These are phyloP conservation scores for Lentinula boryana DNA, from an alignment of 768 basidiomycete species.

Conservation along the genomic window DNA sequence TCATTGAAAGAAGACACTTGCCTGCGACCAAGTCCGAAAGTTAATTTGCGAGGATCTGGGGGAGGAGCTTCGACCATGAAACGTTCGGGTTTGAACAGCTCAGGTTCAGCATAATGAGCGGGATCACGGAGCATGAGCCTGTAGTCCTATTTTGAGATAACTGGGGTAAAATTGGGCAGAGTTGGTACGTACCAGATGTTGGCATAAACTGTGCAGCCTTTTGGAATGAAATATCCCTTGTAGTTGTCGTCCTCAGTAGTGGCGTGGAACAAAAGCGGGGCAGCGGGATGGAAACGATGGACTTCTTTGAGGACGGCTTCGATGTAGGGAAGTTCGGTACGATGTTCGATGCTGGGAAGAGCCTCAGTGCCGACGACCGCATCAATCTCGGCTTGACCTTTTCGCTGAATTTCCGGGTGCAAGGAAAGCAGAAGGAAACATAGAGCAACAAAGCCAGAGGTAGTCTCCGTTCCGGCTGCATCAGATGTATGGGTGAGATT, in stretches of 20 bases:
- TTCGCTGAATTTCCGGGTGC: slow-evolving; percentile 12
- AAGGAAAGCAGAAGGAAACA: slow-evolving; percentile 8
- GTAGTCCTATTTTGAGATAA: background rate
- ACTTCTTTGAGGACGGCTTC: slow-evolving; percentile 12
- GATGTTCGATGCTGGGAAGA: slow-evolving; percentile 13
- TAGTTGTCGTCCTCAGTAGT: slow-evolving; percentile 25
- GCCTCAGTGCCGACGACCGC: slow-evolving; percentile 12
- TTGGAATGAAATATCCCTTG: slow-evolving; percentile 31
- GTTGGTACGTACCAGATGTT: slow-evolving; percentile 13
- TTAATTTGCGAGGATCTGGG: slow-evolving; percentile 3
- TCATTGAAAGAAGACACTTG: background rate
- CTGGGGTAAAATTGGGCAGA: too few relatives aligned
- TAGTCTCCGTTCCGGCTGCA: slow-evolving; percentile 20
- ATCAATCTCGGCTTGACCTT: slow-evolving; percentile 15
- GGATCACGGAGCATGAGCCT: slow-evolving; percentile 14
- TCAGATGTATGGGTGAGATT: background rate
- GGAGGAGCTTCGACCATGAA: slow-evolving; percentile 7
- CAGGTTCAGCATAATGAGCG: slow-evolving; percentile 5
- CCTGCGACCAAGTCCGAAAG: slow-evolving; percentile 10
- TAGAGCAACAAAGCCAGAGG: slow-evolving; percentile 2
- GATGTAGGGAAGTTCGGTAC: slow-evolving; percentile 12
- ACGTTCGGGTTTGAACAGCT: slow-evolving; percentile 10
- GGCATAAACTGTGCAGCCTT: slow-evolving; percentile 19
- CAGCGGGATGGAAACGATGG: slow-evolving; percentile 1
- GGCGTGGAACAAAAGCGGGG: slow-evolving; percentile 9